Percentiles rank a stretch among this genome's conserved stretches.
Conservation (phyloP, 441 rosid species). For the Brassica hybrid region DNA sequence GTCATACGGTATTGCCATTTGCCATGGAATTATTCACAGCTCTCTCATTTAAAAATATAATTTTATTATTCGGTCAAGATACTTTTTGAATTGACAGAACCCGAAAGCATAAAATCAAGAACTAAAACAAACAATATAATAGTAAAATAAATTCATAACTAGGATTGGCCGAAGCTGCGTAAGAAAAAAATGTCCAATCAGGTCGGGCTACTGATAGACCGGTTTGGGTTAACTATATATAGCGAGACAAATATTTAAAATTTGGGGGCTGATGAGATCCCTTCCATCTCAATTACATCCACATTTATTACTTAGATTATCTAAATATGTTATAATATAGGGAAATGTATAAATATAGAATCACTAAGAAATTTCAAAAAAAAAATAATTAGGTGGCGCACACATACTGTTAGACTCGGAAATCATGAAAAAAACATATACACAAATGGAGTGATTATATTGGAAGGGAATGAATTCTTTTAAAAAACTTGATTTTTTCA, state of each 20-base stretch:
- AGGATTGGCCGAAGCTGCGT: constrained; percentile 35
- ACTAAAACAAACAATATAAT: not conserved
- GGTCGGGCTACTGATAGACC: constrained; percentile 43
- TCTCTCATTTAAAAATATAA: constrained; percentile 7
- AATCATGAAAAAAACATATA: not conserved
- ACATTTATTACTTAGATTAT: not conserved
- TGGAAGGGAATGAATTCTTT: not conserved
- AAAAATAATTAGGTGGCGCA: not conserved
- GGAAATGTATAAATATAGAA: not conserved
- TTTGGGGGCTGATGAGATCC: constrained; percentile 11
- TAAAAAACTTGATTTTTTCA: too few relatives aligned
- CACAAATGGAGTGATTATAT: not conserved
- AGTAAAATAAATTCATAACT: not conserved
- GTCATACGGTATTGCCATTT: constrained; percentile 19
- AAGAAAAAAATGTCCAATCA: constrained; percentile 40
- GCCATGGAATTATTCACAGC: constrained; percentile 25
- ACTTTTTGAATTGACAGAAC: constrained; percentile 33
- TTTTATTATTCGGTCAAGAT: constrained; percentile 24
- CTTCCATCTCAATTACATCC: constrained; percentile 25
- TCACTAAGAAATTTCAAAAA: not conserved
- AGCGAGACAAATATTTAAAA: constrained; percentile 29
- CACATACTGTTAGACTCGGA: not conserved
- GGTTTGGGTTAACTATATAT: constrained; percentile 35
- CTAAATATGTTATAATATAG: not conserved
- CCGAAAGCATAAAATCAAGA: constrained; percentile 24